Conservation (phyloP, 2,329 filamentous ascomycete genomes). For the Massarina eburnea region DNA sequence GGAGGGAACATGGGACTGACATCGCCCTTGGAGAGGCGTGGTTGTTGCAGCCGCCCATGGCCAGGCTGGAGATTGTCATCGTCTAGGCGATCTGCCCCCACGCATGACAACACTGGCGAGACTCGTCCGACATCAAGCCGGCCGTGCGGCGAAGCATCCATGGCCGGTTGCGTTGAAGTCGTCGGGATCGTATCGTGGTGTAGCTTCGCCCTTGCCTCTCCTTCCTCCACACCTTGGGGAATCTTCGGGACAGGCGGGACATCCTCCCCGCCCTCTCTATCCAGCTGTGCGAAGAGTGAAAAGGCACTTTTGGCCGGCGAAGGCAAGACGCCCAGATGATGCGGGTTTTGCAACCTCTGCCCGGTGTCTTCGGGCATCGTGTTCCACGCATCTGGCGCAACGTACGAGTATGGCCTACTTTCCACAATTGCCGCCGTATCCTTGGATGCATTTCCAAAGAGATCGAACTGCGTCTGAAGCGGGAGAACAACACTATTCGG, state of each 20-base stretch:
- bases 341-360: constrained; percentile 9
- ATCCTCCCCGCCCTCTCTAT: constrained; percentile 17
- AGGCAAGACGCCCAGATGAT: constrained; percentile 26
- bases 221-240: constrained; percentile 19
- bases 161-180: background rate
- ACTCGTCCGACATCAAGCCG: constrained; percentile 8
- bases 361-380: constrained; percentile 10
- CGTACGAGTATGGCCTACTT: constrained; percentile 29
- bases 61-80: constrained; percentile 7
- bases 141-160: background rate
- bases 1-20: constrained; percentile 29
- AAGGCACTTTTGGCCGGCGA: constrained; percentile 35
- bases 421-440: constrained; percentile 20
- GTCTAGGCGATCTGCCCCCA: constrained; percentile 13
- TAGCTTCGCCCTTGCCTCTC: constrained; percentile 9
- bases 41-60: constrained; percentile 3
- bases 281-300: constrained; percentile 14
- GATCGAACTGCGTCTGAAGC: constrained; percentile 17
- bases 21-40: constrained; percentile 12
- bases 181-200: constrained; percentile 21
- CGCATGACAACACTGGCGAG: constrained; percentile 14
- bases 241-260: constrained; percentile 35
- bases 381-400: constrained; percentile 33
- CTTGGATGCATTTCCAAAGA: constrained; percentile 18
- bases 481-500: constrained; percentile 33